Base-by-base conservation (phyloP, 2,329 filamentous ascomycete species). In the Hypoxylon sp. region DNA sequence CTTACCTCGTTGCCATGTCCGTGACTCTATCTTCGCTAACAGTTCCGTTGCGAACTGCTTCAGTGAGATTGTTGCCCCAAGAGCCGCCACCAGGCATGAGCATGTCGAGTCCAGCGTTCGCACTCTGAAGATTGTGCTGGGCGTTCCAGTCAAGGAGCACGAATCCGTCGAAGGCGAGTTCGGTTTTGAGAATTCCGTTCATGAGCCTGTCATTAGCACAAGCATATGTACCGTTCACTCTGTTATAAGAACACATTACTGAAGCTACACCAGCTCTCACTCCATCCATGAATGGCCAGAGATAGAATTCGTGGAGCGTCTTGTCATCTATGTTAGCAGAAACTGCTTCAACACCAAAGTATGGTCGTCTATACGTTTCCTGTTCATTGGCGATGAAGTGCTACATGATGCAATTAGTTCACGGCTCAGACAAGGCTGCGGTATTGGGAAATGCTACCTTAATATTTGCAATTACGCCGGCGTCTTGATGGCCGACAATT, bases 1-100 rank as follows among this genome's bases (percentile, higher is more conserved):
- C 65, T 68, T 88, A 83, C 69, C 94, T 89, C 9, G 90, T 91
- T 0, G 88, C 91, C 89, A 95, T 95, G 78, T 97, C 93, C 60
- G 92, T 90, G 1, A 97, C 76, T 26, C 93, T 86, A 76, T 86
- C 89, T 71, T 91, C 88, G 0, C 87, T 87, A 8, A 97, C 83
- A 0, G 91, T 92, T 3, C 93, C 92, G 73, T 96, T 96, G 31
- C 87, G 81, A n/a, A 97, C 88, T 0, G 92, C 92, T 63, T 92
- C 83, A 0, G 91, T 91, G 63, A 97, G 80, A 76, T 94, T 94
- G 6, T 80, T 73, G 0, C 92, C 93, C 80, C 84, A 87, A 1
- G 88, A 83, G 0, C 84, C 84, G 3, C 76, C 79, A n/a, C 81
- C 80, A 0, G 88, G 88, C 88, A 91, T 91, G 3, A 89, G 87